A percentile compares a stretch with the other conserved stretches of the same genome.
Conservation (phyloP, 257 asterid species). For the Coffea canephora region DNA sequence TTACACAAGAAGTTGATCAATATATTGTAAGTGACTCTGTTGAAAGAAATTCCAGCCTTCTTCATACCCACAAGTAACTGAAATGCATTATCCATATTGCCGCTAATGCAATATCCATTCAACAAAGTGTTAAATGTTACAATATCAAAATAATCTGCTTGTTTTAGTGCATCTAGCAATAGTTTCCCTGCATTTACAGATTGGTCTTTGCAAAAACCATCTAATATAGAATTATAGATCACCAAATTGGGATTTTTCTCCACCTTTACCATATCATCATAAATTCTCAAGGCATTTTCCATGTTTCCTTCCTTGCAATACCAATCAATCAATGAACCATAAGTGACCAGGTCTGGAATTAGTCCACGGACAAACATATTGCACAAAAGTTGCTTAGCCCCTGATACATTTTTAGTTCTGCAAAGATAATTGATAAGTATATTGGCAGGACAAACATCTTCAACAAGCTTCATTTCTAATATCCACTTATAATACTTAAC, state of each 20-base stretch:
- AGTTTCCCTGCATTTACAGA: conserved; percentile 34
- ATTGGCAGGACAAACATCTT: conserved; percentile 55
- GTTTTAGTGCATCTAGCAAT: conserved; percentile 46
- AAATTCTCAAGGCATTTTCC: conserved; percentile 41
- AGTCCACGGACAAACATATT: conserved; percentile 76
- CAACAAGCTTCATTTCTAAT: conserved; percentile 34
- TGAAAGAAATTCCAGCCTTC: conserved; percentile 43
- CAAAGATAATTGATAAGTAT: conserved; percentile 57
- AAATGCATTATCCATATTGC: conserved; percentile 47
- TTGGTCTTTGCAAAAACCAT: conserved; percentile 61
- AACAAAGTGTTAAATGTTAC: conserved; percentile 58
- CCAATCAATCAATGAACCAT: conserved; percentile 67
- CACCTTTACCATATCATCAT: conserved; percentile 46
- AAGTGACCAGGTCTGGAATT: conserved; percentile 59
- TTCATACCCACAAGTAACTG: conserved; percentile 48
- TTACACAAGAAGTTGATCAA: conserved; percentile 57
- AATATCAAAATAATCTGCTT: conserved; percentile 39
- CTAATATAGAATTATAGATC: conserved; percentile 55
- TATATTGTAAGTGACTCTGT: conserved; percentile 51
- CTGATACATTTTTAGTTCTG: conserved; percentile 40
- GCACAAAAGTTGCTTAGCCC: conserved; percentile 55
- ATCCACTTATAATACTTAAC: conserved; percentile 41
- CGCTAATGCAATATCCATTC: conserved; percentile 47
- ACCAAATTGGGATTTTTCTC: conserved; percentile 57
- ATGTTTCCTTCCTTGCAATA: conserved; percentile 45